Conservation (phyloP, 2,329 filamentous ascomycete species). For the Penicillium sp. region DNA sequence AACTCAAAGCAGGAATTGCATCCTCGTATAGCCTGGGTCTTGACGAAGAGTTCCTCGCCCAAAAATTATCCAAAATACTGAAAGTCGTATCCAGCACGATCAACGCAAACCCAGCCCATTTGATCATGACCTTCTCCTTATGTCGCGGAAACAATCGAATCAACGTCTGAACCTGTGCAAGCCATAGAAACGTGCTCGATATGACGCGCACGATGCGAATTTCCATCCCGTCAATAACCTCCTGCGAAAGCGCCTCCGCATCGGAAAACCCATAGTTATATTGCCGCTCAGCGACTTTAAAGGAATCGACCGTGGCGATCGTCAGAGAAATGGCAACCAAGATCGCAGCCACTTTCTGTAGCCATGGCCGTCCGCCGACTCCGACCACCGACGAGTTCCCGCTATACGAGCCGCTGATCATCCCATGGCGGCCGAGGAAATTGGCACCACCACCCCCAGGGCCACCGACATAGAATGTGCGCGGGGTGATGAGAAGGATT, state of each 20-base stretch:
- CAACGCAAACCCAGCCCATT: slow-evolving; percentile 94
- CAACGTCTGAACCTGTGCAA: slow-evolving; percentile 93
- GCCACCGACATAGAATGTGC: slow-evolving; percentile 85
- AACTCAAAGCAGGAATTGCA: slow-evolving; percentile 85
- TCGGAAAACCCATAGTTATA: slow-evolving; percentile 79
- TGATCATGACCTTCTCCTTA: slow-evolving; percentile 96
- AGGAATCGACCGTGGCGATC: slow-evolving; percentile 89
- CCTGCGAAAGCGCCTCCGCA: slow-evolving; percentile 68
- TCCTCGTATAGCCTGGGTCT: slow-evolving; percentile 77
- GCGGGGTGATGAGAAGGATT: slow-evolving; percentile 90
- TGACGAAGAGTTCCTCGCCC: slow-evolving; percentile 47
- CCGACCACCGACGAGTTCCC: slow-evolving; percentile 68
- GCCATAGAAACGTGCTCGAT: slow-evolving; percentile 94
- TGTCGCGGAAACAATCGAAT: slow-evolving; percentile 95
- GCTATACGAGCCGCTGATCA: slow-evolving; percentile 74
- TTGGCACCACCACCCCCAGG: slow-evolving; percentile 61
- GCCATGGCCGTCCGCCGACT: slow-evolving; percentile 87
- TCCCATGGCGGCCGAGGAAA: slow-evolving; percentile 74
- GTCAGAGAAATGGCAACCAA: slow-evolving; percentile 77
- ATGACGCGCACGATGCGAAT: slow-evolving; percentile 89
- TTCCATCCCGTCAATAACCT: slow-evolving; percentile 80
- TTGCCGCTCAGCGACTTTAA: slow-evolving; percentile 76
- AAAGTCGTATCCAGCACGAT: slow-evolving; percentile 90
- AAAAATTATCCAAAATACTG: slow-evolving; percentile 85
- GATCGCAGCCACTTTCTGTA: slow-evolving; percentile 72